phyloP scores from a whole-genome alignment of 495 filamentous ascomycete species.

The Aspergillus incahuasiensis region DNA sequence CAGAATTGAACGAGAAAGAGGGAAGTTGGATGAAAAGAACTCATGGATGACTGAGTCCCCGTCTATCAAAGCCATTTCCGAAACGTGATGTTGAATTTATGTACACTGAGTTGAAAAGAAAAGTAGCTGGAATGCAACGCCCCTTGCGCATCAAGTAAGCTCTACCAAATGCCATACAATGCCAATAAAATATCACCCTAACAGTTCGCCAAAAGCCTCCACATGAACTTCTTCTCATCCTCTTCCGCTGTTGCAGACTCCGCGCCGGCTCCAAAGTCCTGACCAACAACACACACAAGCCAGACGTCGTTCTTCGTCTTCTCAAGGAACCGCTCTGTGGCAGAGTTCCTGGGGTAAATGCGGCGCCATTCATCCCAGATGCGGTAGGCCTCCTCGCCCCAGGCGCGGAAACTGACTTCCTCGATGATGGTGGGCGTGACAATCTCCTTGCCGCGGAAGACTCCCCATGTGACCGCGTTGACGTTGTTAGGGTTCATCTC shows the following conservation, averaged over 20 bases:
- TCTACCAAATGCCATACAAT: not conserved
- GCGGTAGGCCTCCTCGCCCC: slow-evolving; percentile 92
- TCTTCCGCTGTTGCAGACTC: slow-evolving; percentile 39
- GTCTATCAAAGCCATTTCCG: not conserved
- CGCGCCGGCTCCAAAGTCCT: slow-evolving; percentile 59
- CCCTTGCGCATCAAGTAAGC: not conserved
- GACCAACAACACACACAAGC: slow-evolving; percentile 89
- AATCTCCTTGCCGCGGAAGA: slow-evolving; percentile 95
- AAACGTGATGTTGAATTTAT: slow-evolving; percentile 4
- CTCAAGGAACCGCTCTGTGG: slow-evolving; percentile 66
- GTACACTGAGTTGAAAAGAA: slow-evolving; percentile 3
- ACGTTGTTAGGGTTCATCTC: slow-evolving; percentile 53
- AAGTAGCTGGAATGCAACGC: not conserved
- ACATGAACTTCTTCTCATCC: slow-evolving; percentile 42
- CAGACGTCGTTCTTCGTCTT: slow-evolving; percentile 63
- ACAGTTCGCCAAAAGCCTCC: slow-evolving; percentile 35
- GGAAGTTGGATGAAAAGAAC: not conserved
- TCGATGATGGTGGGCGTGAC: slow-evolving; percentile 97
- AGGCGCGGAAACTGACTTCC: slow-evolving; percentile 88
- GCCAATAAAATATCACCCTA: slow-evolving; percentile 3
- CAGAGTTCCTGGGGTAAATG: slow-evolving; percentile 65
- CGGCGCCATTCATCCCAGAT: slow-evolving; percentile 94
- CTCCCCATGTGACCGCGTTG: slow-evolving; percentile 96
- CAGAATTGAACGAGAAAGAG: too few relatives aligned
- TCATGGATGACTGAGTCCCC: not conserved